A percentile compares a stretch with the other conserved stretches of the same genome.
phyloP scores from a whole-genome alignment of 495 filamentous ascomycete genomes.

The Aspergillus bridgeri region DNA sequence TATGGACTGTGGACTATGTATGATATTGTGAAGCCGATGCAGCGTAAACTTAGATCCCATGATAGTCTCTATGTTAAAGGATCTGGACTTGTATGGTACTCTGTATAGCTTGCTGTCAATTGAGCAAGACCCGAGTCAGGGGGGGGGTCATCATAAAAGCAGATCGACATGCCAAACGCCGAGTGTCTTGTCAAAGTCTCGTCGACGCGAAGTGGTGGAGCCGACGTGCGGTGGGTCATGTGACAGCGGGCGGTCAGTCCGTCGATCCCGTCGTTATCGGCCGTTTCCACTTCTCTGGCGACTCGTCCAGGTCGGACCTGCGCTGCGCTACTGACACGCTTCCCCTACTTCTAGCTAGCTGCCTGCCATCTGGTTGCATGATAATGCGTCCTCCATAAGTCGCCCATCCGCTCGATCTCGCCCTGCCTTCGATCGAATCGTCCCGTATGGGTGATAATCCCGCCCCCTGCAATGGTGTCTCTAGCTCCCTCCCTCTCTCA shows the following conservation, averaged over 20 bases:
- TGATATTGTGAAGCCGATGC: no score
- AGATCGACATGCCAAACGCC: neutral
- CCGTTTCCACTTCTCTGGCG: no score
- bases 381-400: neutral
- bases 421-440: neutral
- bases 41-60: no score
- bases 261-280: neutral
- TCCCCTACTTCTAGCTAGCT: no score
- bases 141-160: no score
- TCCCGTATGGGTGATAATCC: neutral
- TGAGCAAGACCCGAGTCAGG: no score
- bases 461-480: conserved; percentile 3
- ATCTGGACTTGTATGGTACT: no score
- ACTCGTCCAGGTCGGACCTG: neutral
- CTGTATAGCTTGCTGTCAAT: no score
- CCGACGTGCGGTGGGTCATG: neutral
- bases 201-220: neutral
- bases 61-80: no score
- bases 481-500: neutral
- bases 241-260: neutral
- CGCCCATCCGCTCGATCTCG: neutral
- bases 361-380: neutral
- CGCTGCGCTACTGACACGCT: neutral
- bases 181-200: neutral
- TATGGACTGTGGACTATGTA: no score